Base-by-base conservation (phyloP, 371 early-diverging fungal genomes). In the Circinella umbellata region DNA sequence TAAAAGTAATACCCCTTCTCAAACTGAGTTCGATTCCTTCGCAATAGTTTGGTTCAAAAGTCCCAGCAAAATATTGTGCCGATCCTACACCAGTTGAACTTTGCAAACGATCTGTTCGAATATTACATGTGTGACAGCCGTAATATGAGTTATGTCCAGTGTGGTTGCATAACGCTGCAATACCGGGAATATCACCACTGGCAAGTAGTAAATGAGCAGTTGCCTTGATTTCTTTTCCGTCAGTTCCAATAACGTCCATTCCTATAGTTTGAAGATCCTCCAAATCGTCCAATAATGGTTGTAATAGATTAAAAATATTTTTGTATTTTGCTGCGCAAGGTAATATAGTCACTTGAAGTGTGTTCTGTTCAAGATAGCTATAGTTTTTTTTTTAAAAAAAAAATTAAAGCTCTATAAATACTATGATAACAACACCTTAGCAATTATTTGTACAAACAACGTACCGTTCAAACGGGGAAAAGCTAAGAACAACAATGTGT, bases 111-210 rank as follows among this genome's bases (percentile, higher is more conserved):
- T 5, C 62, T 39, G 51, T 51, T 51, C 13, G 7, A 37, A 69
- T 63, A 8, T 36, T 20, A 37, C 69, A 69, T 27, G 62, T 69
- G 17, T 49, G 62, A 46, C 63, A 69, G 15, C 69, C 63, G 42
- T 59, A 69, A 15, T 10, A 8, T 5, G 54, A 35, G 34, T 18
- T 6, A 54, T 69, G 69, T 3, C 69, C 69, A 10, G 14, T 27
- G 38, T 63, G 69, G 4, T 46, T 20, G 34, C 17, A 34, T 17
- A 69, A 47, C n/a, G 14, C 14, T 27, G 69, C 54, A 37, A 59
- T 47, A 15, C 63, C 69, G 34, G 69, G 69, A 13, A 69, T 69
- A 63, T 69, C 69, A 10, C 63, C 63, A 17, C 63, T 46, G 14
- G 63, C 69, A 0, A 64, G 27, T 15, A 69, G 9, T n/a, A 64